These are phyloP conservation scores for Pyrenophora tritici-repentis DNA, from an alignment of 2,329 filamentous ascomycete species.

Conservation along the genomic window DNA sequence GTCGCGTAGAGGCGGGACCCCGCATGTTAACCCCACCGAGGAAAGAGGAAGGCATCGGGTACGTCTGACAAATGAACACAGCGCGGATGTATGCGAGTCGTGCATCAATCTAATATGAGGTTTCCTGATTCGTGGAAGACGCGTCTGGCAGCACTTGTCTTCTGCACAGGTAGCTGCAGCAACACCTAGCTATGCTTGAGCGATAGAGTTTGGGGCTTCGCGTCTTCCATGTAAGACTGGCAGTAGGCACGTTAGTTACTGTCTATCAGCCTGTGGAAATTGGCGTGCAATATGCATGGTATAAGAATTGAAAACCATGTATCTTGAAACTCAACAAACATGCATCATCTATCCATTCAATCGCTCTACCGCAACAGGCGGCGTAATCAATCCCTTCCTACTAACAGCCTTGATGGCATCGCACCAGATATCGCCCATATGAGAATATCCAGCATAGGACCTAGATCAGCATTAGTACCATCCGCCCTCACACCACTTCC, in stretches of 20 bases:
- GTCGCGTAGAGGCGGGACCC: conserved; percentile 16
- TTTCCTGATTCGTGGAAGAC: conserved; percentile 5
- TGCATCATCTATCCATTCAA: not conserved
- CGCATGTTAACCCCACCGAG: conserved; percentile 23
- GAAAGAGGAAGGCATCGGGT: not conserved
- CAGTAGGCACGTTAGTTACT: too few relatives aligned
- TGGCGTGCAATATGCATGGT: too few relatives aligned
- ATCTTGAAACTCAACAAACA: not conserved
- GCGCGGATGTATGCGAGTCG: conserved; percentile 1
- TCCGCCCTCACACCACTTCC: not conserved
- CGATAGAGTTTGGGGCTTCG: too few relatives aligned
- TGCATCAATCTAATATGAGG: not conserved
- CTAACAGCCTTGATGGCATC: conserved; percentile 13
- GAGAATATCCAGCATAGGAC: conserved; percentile 32
- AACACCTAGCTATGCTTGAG: too few relatives aligned
- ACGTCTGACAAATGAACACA: conserved; percentile 8
- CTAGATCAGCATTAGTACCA: conserved; percentile 14
- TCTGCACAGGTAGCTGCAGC: not conserved
- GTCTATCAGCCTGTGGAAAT: not conserved
- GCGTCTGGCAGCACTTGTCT: too few relatives aligned
- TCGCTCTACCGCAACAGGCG: conserved; percentile 7
- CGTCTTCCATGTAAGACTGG: too few relatives aligned
- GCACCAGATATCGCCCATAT: conserved; percentile 39
- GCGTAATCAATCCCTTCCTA: conserved; percentile 11
- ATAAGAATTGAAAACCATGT: not conserved